Base-by-base conservation (phyloP, 345 rosid genomes). In the Heritiera littoralis region DNA sequence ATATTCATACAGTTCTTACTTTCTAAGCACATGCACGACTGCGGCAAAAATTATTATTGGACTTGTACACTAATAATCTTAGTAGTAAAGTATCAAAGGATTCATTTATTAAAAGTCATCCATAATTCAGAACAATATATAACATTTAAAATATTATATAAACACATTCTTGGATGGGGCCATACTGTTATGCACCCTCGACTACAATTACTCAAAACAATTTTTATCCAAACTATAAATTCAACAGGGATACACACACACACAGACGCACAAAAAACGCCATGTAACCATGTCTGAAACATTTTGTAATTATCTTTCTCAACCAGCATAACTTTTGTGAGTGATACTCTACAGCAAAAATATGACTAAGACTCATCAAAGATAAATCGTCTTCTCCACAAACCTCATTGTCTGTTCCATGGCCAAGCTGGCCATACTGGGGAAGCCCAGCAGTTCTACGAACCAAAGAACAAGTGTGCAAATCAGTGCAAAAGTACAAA, bases 361-460 rank as follows among this genome's bases (percentile, higher is more conserved):
- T n/a, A 79, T 51, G 30, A n/a, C 30, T 23, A 52, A 14, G 18
- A 52, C 56, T 13, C 1, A 5, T 52, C 56, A 52, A 52, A 52
- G 56, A 52, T 52, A 52, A 14, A 52, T 52, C 6, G 5, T 14
- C 56, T 13, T 13, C 56, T 30, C 65, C 78, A 72, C 64, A 43
- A 82, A 93, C 98, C 98, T 94, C 98, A 78, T 97, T 94, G 81
- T 94, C 98, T 9, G 98, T 97, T 79, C 99, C 98, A 86, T 97
- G 99, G 69, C 99, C 99, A 87, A 97, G 98, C 81, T 97, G 99
- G 76, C 99, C 99, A 86, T 92, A 94, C 81, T 94, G 99, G 75
- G 99, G 98, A 83, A 94, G 97, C 66, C 99, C 99, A 3, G 98
- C 98, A 83, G 97, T 92, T 81, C 99, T 96, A 82, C 77, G 82